Evolutionary conservation across 305 asterid genomes (phyloP), one percentile per base, ranked within the genome.

Genomic region (Fraxinus sp.): DNA sequence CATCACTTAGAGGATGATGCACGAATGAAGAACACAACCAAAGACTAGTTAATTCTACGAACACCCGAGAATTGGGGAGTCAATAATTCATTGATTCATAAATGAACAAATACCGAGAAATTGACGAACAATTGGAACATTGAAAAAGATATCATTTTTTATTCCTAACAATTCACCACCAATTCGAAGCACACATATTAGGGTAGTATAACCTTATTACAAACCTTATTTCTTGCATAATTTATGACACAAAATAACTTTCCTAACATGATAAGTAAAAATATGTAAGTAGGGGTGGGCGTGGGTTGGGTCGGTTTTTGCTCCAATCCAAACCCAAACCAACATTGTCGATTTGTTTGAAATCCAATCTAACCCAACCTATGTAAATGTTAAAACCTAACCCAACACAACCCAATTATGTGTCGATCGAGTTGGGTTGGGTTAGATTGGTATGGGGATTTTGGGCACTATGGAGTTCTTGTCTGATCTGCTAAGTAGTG

Each of bases 391-490:
- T 35, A 6, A 35, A 35, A 35, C 7, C 7, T 7, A 35, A 35
- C 37, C 7, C 37, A 35, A 35, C 7, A 0, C 7, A 35, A 35
- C 37, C 7, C 37, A 35, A 35, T 35, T 35, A 35, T 35, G 37
- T 35, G 37, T 35, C 7, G 5, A 0, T 33, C 36, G 5, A 6
- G 36, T 33, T 0, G 5, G 36, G 0, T 33, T 33, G 36, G 37
- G 7, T 35, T 35, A 7, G 37, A 1, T 35, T 35, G 37, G 7
- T 35, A 94, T 94, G 97, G 98, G 98, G 82, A 89, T 93, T 52
- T 84, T 90, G 18, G 98, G 98, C 28, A 94, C 97, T 35, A 46
- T 94, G 22, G 95, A 94, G 76, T 94, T 88, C 88, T 88, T 94
- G 75, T 82, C 93, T 24, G 97, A 94, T 68, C 32, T 94, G 79